Conservation (phyloP, 2,329 filamentous ascomycete species). For the Amphichorda felina region DNA sequence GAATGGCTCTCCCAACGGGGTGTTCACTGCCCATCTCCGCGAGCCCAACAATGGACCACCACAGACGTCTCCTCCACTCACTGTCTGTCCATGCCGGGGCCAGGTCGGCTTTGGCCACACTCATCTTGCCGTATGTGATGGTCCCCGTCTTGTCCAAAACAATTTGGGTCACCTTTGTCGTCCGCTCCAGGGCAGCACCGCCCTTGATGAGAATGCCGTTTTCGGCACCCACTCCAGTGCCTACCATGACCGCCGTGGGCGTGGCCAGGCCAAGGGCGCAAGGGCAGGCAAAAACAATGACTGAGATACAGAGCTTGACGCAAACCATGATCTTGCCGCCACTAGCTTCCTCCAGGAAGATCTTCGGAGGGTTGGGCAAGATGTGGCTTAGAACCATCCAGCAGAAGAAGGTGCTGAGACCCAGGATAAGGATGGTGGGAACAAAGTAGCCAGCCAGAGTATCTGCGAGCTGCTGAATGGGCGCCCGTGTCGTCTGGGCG, state of each 20-base stretch:
- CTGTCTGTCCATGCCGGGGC: constrained; percentile 57
- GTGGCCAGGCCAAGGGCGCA: constrained; percentile 94
- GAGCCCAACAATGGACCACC: constrained; percentile 96
- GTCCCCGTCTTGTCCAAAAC: constrained; percentile 96
- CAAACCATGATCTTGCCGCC: constrained; percentile 95
- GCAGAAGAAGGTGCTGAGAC: constrained; percentile 69
- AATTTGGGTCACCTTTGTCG: constrained; percentile 80
- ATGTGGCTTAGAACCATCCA: constrained; percentile 96
- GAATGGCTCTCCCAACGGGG: constrained; percentile 83
- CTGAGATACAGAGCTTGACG: constrained; percentile 92
- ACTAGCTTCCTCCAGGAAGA: constrained; percentile 69
- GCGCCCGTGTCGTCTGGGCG: constrained; percentile 85
- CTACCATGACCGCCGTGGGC: constrained; percentile 97
- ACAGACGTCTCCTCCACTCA: constrained; percentile 59
- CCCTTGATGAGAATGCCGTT: constrained; percentile 97
- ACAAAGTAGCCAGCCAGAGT: constrained; percentile 89
- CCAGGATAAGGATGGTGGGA: constrained; percentile 75
- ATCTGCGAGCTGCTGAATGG: constrained; percentile 89
- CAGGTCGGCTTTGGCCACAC: constrained; percentile 61
- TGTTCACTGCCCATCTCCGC: constrained; percentile 94
- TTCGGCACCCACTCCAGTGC: constrained; percentile 91
- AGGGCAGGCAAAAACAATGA: constrained; percentile 95
- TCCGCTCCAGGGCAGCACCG: constrained; percentile 79
- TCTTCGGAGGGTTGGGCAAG: constrained; percentile 70
- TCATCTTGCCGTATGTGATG: constrained; percentile 92